A percentile compares a stretch with the other conserved stretches of the same genome.
phyloP scores from a whole-genome alignment of 805 yeast species.

The Starmerella stellata region DNA sequence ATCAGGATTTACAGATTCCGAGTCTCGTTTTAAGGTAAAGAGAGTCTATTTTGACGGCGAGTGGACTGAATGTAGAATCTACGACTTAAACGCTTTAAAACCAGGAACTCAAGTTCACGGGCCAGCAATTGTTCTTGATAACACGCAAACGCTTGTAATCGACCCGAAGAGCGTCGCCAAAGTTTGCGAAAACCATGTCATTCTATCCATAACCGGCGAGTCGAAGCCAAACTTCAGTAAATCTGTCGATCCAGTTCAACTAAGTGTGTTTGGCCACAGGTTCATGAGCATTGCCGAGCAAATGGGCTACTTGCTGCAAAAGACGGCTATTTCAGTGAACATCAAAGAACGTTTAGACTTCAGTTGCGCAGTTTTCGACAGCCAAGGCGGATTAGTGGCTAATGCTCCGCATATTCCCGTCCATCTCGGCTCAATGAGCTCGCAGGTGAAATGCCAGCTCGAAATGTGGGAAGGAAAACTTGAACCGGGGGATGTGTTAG shows the following conservation, averaged over 20 bases:
- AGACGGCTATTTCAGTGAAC: conserved; percentile 65
- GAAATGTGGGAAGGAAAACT: conserved; percentile 45
- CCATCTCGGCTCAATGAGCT: conserved; percentile 72
- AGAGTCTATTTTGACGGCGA: conserved; percentile 40
- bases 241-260: conserved; percentile 44
- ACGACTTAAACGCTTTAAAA: conserved; percentile 33
- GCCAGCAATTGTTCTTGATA: conserved; percentile 63
- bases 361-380: conserved; percentile 67
- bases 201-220: conserved; percentile 23
- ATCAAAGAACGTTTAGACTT: conserved; percentile 71
- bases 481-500: conserved; percentile 54
- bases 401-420: conserved; percentile 83
- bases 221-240: conserved; percentile 12
- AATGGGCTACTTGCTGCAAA: conserved; percentile 66
- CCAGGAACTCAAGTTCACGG: conserved; percentile 41
- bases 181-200: conserved; percentile 44
- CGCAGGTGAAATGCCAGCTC: conserved; percentile 53
- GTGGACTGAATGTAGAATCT: conserved; percentile 36
- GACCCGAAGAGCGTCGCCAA: conserved; percentile 44
- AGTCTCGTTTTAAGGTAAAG: conserved; percentile 18
- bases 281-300: conserved; percentile 86
- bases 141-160: conserved; percentile 61
- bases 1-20: conserved; percentile 13
- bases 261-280: conserved; percentile 65
- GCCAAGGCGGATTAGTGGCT: conserved; percentile 62